A percentile compares a stretch with the other conserved stretches of the same genome.
phyloP scores from a whole-genome alignment of 208 protist species.

The Trypanosoma caninum region DNA sequence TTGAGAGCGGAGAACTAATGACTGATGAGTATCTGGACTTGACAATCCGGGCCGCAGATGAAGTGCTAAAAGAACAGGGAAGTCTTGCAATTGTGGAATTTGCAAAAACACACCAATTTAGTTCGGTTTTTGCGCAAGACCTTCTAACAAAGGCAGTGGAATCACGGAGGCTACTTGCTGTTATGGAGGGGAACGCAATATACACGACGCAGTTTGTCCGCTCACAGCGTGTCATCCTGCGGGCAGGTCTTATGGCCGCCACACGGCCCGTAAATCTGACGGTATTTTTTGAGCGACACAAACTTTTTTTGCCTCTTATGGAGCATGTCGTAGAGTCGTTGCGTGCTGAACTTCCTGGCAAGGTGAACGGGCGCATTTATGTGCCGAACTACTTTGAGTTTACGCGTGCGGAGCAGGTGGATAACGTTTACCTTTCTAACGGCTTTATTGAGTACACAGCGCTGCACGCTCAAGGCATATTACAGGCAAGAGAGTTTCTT shows the following conservation, averaged over 20 bases:
- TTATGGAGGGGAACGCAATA: constrained; percentile 46
- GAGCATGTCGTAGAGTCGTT: constrained; percentile 34
- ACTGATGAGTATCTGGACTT: constrained; percentile 60
- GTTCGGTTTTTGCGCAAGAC: constrained; percentile 50
- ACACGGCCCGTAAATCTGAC: constrained; percentile 54
- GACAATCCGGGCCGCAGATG: constrained; percentile 40
- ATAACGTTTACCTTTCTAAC: constrained; percentile 77
- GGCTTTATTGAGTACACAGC: constrained; percentile 63
- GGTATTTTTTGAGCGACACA: constrained; percentile 51
- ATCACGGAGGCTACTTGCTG: constrained; percentile 31
- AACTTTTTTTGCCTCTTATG: constrained; percentile 52
- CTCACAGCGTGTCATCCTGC: constrained; percentile 55
- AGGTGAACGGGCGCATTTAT: constrained; percentile 48
- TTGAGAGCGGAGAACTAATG: constrained; percentile 68
- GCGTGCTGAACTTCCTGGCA: constrained; percentile 44
- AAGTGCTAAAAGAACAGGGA: constrained; percentile 57
- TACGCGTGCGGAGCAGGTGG: constrained; percentile 38
- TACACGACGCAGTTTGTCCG: constrained; percentile 74
- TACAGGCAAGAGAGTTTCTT: constrained; percentile 62
- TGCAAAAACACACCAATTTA: constrained; percentile 55
- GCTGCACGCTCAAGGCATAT: constrained; percentile 46
- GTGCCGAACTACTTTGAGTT: constrained; percentile 48
- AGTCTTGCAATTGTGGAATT: constrained; percentile 61
- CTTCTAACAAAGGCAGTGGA: constrained; percentile 46
- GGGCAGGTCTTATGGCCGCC: constrained; percentile 57